Percentiles rank a stretch among this genome's conserved stretches.
Evolutionary conservation across 2,329 filamentous ascomycete species (phyloP).

Genomic region (Fusarium marasasianum): DNA sequence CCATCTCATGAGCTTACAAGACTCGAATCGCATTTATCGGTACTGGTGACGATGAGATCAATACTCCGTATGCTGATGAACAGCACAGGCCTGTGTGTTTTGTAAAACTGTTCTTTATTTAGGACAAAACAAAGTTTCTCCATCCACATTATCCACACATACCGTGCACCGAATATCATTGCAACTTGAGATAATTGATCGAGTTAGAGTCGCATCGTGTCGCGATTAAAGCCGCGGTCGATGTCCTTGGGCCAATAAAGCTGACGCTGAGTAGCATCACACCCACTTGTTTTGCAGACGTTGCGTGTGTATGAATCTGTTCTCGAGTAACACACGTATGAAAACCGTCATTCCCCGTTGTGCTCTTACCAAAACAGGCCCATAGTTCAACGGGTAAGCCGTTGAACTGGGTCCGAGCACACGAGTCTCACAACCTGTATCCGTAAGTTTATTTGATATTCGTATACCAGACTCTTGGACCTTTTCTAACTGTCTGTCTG

Average conservation of each 20-base stretch:
- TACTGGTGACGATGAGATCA: background rate
- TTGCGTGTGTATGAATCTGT: constrained; percentile 14
- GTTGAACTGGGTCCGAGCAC: constrained; percentile 22
- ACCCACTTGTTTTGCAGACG: constrained; percentile 19
- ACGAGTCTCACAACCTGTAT: constrained; percentile 11
- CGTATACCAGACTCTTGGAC: constrained; percentile 24
- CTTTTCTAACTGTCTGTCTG: constrained; percentile 4
- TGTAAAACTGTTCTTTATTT: constrained; percentile 5
- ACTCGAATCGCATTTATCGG: background rate
- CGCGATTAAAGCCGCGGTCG: constrained; percentile 5
- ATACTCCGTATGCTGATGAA: background rate
- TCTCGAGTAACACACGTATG: constrained; percentile 28
- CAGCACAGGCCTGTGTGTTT: background rate
- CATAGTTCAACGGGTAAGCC: constrained; percentile 10
- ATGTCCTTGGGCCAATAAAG: constrained; percentile 11
- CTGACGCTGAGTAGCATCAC: background rate
- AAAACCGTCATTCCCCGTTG: constrained; percentile 29
- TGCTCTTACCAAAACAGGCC: constrained; percentile 7
- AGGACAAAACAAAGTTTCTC: constrained; percentile 23
- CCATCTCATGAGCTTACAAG: background rate
- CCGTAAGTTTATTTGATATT: background rate
- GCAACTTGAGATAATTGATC: constrained; percentile 3
- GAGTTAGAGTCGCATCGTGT: constrained; percentile 20
- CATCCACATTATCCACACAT: constrained; percentile 3
- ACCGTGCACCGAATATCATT: constrained; percentile 13